Percentiles rank a stretch among this genome's conserved stretches.
Evolutionary conservation across 1,284 basidiomycete genomes (phyloP).

Genomic region (Xerocomus alliaceus): DNA sequence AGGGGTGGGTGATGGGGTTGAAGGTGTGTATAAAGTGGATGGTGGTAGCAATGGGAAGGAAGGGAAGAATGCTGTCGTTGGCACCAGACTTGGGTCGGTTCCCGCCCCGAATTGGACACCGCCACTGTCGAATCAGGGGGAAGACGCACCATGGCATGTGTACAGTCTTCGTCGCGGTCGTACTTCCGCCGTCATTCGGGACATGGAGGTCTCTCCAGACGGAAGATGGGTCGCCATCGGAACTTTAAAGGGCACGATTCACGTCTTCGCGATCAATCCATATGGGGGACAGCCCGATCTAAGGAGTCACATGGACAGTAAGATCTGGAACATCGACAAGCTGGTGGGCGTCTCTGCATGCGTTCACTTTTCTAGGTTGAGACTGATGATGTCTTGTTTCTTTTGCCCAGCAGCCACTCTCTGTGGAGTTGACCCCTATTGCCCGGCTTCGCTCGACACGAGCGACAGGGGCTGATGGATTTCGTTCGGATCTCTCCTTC

Average conservation of each 20-base stretch:
- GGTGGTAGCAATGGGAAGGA: slow-evolving; percentile 6
- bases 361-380: neutral
- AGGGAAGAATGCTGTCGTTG: slow-evolving; percentile 8
- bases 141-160: slow-evolving; percentile 59
- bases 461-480: slow-evolving; percentile 41
- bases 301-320: slow-evolving; percentile 65
- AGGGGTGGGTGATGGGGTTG: neutral
- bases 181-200: slow-evolving; percentile 70
- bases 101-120: slow-evolving; percentile 7
- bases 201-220: slow-evolving; percentile 64
- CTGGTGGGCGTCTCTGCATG: slow-evolving; percentile 48
- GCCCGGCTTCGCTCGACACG: slow-evolving; percentile 58
- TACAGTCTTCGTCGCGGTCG: slow-evolving; percentile 77
- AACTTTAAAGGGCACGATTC: slow-evolving; percentile 67
- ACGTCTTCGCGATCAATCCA: slow-evolving; percentile 80
- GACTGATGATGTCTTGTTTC: slow-evolving; percentile 6
- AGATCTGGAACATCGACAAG: slow-evolving; percentile 60
- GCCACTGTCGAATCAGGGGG: slow-evolving; percentile 12
- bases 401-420: slow-evolving; percentile 53
- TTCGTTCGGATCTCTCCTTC: slow-evolving; percentile 56
- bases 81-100: slow-evolving; percentile 10
- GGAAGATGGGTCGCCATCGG: slow-evolving; percentile 76
- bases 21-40: neutral
- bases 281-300: slow-evolving; percentile 74
- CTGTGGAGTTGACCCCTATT: slow-evolving; percentile 62